Percentiles rank a stretch among this genome's conserved stretches.
These are phyloP conservation scores for Heritiera littoralis DNA, from an alignment of 345 rosid genomes.

Conservation along the genomic window DNA sequence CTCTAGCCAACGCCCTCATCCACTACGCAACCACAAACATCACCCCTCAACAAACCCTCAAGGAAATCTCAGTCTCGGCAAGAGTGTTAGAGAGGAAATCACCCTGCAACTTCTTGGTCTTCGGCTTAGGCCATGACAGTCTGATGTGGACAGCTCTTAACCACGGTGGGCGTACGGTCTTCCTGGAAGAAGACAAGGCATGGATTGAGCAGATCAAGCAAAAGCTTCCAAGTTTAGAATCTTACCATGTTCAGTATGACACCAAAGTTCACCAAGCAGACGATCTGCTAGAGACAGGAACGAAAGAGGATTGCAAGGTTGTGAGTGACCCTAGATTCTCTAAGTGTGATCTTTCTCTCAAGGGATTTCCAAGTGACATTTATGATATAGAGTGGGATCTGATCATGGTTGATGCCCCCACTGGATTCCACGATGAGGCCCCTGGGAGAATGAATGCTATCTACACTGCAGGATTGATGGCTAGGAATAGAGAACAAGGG, in stretches of 20 bases:
- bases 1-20: constrained; percentile 66
- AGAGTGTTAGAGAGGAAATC: constrained; percentile 60
- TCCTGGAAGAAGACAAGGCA: constrained; percentile 84
- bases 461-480: constrained; percentile 90
- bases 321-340: constrained; percentile 67
- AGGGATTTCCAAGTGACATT: constrained; percentile 76
- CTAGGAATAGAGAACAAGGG: constrained; percentile 63
- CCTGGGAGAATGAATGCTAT: constrained; percentile 92
- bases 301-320: constrained; percentile 70
- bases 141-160: constrained; percentile 92
- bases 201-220: constrained; percentile 77
- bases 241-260: constrained; percentile 70
- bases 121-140: constrained; percentile 89
- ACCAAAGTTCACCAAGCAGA: constrained; percentile 79
- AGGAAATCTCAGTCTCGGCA: constrained; percentile 66
- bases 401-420: constrained; percentile 90
- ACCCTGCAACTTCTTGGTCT: constrained; percentile 91
- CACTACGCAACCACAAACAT: constrained; percentile 82
- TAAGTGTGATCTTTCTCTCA: constrained; percentile 78
- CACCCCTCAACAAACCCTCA: constrained; percentile 82
- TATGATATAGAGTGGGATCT: constrained; percentile 75
- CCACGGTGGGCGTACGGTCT: constrained; percentile 79
- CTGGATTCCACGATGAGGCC: constrained; percentile 74
- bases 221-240: constrained; percentile 64
- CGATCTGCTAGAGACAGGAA: constrained; percentile 65